Evolutionary conservation across 768 basidiomycete genomes (phyloP).

Genomic region (Candolleomyces eurysporus): DNA sequence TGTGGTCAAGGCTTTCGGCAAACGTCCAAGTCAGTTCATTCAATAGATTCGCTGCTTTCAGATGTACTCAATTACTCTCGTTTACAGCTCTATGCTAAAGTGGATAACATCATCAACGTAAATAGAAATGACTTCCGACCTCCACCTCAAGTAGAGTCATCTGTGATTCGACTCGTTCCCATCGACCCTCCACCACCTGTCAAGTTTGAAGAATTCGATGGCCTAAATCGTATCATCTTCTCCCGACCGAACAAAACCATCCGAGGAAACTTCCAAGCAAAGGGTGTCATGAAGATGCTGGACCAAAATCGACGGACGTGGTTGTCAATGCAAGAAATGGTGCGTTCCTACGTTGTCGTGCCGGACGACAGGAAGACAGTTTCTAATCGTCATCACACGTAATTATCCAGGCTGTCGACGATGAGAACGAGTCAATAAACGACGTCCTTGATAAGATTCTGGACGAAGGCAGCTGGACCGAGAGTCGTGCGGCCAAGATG

Average conservation of each 20-base stretch:
- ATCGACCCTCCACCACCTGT: slow-evolving; percentile 94
- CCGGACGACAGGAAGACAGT: background rate
- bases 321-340: slow-evolving; percentile 78
- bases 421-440: slow-evolving; percentile 66
- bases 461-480: slow-evolving; percentile 65
- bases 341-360: slow-evolving; percentile 17
- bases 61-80: background rate
- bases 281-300: slow-evolving; percentile 92
- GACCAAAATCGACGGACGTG: slow-evolving; percentile 93
- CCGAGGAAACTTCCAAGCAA: slow-evolving; percentile 88
- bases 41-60: background rate
- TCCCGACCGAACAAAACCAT: slow-evolving; percentile 87
- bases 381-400: background rate
- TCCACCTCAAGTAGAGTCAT: slow-evolving; percentile 90
- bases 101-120: slow-evolving; percentile 95
- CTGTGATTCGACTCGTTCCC: slow-evolving; percentile 88
- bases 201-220: slow-evolving; percentile 97
- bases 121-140: slow-evolving; percentile 97
- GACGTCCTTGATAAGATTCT: slow-evolving; percentile 71
- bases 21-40: slow-evolving; percentile 71
- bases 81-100: slow-evolving; percentile 79
- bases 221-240: slow-evolving; percentile 88
- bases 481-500: slow-evolving; percentile 90
- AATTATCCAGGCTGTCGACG: slow-evolving; percentile 49
- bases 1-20: slow-evolving; percentile 94